These are phyloP conservation scores for Akanthomyces dipterigenus DNA, from an alignment of 2,329 filamentous ascomycete species.

Conservation along the genomic window DNA sequence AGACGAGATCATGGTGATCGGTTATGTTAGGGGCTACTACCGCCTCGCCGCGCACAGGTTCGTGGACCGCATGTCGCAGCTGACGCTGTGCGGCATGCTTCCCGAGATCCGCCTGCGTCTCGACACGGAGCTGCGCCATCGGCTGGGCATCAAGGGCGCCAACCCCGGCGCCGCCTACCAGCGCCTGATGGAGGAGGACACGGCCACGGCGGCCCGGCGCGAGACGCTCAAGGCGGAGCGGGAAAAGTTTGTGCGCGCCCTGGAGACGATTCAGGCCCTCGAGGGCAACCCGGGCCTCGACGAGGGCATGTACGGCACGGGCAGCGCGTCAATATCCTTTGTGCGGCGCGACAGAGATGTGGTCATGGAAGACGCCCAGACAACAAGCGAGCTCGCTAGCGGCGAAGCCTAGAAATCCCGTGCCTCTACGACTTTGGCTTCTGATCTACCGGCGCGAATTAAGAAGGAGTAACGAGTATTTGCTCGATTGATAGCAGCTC, in stretches of 20 bases:
- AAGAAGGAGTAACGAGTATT: background rate
- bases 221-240: constrained; percentile 36
- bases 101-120: constrained; percentile 36
- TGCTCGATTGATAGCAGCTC: background rate
- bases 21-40: constrained; percentile 63
- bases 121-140: constrained; percentile 35
- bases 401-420: background rate
- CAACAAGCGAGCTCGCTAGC: constrained; percentile 5
- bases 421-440: background rate
- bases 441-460: background rate
- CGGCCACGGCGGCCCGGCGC: constrained; percentile 33
- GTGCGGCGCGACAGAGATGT: background rate
- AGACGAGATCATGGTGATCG: constrained; percentile 54
- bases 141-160: constrained; percentile 33
- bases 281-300: constrained; percentile 27
- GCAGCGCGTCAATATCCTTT: background rate
- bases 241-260: constrained; percentile 40
- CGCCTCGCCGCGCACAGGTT: constrained; percentile 58
- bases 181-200: constrained; percentile 43
- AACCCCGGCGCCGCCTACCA: constrained; percentile 28
- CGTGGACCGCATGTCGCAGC: constrained; percentile 46
- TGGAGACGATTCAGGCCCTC: constrained; percentile 38
- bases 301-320: constrained; percentile 12
- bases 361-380: constrained; percentile 4
- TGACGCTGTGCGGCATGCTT: constrained; percentile 42